Evolutionary conservation across 495 filamentous ascomycete species (phyloP).

Genomic region (Neurospora sp.): DNA sequence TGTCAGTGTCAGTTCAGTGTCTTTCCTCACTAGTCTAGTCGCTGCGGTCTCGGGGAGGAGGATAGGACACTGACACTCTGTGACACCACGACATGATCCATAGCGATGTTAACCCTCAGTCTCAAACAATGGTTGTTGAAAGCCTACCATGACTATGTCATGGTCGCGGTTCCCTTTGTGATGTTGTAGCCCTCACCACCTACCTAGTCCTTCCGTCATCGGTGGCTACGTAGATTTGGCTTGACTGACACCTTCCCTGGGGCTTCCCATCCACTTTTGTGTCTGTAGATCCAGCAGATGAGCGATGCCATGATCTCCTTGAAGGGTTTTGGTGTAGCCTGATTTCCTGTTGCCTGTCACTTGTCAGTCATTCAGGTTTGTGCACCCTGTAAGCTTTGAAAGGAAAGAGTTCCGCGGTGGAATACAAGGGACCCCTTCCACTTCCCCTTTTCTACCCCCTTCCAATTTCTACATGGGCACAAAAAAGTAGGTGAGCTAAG

Average conservation of each 20-base stretch:
- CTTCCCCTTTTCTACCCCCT: neutral
- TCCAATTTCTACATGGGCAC: neutral
- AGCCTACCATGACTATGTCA: neutral
- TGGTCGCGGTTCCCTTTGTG: neutral
- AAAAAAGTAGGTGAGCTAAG: neutral
- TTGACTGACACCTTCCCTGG: neutral
- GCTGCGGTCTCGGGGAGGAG: neutral
- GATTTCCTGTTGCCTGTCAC: neutral
- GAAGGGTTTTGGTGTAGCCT: neutral
- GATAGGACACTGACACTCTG: neutral
- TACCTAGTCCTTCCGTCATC: neutral
- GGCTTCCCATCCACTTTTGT: neutral
- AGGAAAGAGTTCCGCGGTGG: neutral
- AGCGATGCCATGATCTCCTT: neutral
- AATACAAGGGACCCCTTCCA: neutral
- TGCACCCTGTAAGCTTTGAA: neutral
- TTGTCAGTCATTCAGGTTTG: neutral
- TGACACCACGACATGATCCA: neutral
- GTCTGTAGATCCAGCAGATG: neutral
- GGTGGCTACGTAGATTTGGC: neutral
- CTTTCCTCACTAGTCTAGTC: neutral
- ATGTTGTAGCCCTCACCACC: neutral
- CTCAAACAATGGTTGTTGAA: neutral
- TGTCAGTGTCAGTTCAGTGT: neutral
- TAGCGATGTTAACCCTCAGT: neutral